These are phyloP conservation scores for Xerocomellus chrysenteron DNA, from an alignment of 768 basidiomycete genomes.

Conservation along the genomic window DNA sequence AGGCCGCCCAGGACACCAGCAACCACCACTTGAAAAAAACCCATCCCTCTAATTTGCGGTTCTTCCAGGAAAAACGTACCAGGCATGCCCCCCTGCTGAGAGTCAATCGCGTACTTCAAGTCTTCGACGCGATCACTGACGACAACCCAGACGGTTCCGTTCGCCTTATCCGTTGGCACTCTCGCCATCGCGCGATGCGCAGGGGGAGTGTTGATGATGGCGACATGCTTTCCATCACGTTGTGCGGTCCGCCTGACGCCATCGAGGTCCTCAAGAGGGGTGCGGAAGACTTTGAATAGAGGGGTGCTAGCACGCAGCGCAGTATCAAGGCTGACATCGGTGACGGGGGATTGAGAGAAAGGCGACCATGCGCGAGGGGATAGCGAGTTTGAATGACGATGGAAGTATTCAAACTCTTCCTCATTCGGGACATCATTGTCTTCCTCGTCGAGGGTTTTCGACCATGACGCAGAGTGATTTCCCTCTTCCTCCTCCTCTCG, in stretches of 20 bases:
- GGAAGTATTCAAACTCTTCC: conserved; percentile 12
- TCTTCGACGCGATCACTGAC: conserved; percentile 34
- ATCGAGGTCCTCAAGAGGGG: conserved; percentile 29
- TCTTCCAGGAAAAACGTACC: conserved; percentile 27
- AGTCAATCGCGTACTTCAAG: conserved; percentile 32
- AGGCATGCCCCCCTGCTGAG: conserved; percentile 33
- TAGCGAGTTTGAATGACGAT: conserved; percentile 17
- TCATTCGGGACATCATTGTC: conserved; percentile 2
- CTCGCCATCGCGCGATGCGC: conserved; percentile 23
- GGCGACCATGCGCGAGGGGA: conserved; percentile 29
- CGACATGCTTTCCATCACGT: conserved; percentile 33
- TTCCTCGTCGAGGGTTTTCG: conserved; percentile 6
- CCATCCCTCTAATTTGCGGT: conserved; percentile 14
- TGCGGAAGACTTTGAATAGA: conserved; percentile 35
- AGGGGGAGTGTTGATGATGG: conserved; percentile 26
- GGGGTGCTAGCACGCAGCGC: conserved; percentile 32
- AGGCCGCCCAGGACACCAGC: conserved; percentile 35
- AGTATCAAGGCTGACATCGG: conserved; percentile 26
- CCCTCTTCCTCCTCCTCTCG: conserved; percentile 15
- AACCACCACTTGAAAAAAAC: conserved; percentile 33
- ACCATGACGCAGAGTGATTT: conserved; percentile 7
- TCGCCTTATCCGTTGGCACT: conserved; percentile 16
- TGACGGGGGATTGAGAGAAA: conserved; percentile 24
- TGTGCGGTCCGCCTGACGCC: conserved; percentile 26
- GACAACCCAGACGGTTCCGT: conserved; percentile 31